Conservation (phyloP, 305 asterid genomes). For the Fraxinus albicans region DNA sequence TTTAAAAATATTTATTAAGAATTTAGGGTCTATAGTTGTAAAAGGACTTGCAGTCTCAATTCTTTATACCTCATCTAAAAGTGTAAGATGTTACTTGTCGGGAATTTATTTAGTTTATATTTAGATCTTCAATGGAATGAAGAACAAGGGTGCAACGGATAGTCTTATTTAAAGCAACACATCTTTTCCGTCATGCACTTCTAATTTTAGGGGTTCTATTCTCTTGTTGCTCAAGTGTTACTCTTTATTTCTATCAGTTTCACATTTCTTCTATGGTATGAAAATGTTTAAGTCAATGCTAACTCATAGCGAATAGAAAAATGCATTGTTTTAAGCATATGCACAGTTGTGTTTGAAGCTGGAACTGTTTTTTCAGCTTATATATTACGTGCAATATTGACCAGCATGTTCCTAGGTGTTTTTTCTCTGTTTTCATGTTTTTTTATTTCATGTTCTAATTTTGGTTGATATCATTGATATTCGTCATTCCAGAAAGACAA, state of each 20-base stretch:
- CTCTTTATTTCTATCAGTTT: neutral
- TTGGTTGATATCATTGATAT: conserved; percentile 15
- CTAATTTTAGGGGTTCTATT: neutral
- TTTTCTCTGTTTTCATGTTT: conserved; percentile 9
- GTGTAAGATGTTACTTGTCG: neutral
- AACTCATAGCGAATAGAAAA: neutral
- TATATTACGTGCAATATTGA: conserved; percentile 4
- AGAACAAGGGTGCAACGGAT: neutral
- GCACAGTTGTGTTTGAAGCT: conserved; percentile 12
- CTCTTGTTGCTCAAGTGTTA: neutral
- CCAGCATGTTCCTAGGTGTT: conserved; percentile 4
- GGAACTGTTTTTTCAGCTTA: conserved; percentile 6
- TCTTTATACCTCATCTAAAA: neutral
- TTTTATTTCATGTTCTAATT: conserved; percentile 16
- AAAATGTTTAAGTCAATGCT: neutral
- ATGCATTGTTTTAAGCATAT: conserved; percentile 13
- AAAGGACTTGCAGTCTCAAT: neutral
- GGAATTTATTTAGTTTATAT: neutral
- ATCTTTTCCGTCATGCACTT: neutral
- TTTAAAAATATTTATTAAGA: neutral
- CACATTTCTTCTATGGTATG: neutral
- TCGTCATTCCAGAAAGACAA: conserved; percentile 80
- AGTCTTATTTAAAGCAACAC: neutral
- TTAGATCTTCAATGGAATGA: neutral
- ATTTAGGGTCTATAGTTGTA: neutral